Percentiles rank a stretch among this genome's conserved stretches.
phyloP scores from a whole-genome alignment of 768 basidiomycete species.

The Megacollybia marginata region DNA sequence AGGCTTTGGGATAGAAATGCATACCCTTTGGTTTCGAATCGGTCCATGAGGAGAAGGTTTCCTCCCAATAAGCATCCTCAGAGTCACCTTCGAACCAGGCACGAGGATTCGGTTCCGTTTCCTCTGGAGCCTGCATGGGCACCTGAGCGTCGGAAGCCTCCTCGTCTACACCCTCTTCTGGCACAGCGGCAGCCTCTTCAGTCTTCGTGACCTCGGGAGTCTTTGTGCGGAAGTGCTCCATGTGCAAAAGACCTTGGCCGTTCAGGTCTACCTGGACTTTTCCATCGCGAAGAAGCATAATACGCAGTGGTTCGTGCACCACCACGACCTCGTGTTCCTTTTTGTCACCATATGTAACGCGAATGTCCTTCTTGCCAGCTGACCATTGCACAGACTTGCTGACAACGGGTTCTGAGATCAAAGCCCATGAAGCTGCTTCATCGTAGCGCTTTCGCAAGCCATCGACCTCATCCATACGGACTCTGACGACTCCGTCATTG shows the following conservation, averaged over 20 bases:
- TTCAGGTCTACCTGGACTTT: slow-evolving; percentile 86
- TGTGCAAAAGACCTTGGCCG: slow-evolving; percentile 83
- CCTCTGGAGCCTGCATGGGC: slow-evolving; percentile 33
- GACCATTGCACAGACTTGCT: slow-evolving; percentile 58
- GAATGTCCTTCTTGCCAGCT: slow-evolving; percentile 54
- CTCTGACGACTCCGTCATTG: slow-evolving; percentile 81
- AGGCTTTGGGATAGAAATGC: background rate
- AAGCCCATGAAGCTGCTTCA: slow-evolving; percentile 86
- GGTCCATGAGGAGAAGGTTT: slow-evolving; percentile 79
- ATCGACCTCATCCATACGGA: slow-evolving; percentile 85
- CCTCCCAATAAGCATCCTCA: slow-evolving; percentile 87
- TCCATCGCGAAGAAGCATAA: slow-evolving; percentile 66
- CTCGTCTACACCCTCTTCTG: slow-evolving; percentile 30
- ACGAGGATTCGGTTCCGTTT: slow-evolving; percentile 27
- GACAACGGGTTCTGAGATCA: slow-evolving; percentile 64
- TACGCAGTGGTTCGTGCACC: slow-evolving; percentile 65
- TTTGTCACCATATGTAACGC: slow-evolving; percentile 58
- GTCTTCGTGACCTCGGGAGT: slow-evolving; percentile 33
- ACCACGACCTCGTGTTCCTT: slow-evolving; percentile 52
- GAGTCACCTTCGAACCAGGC: slow-evolving; percentile 87
- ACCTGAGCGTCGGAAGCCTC: slow-evolving; percentile 38
- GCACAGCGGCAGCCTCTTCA: slow-evolving; percentile 35
- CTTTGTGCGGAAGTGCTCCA: slow-evolving; percentile 93
- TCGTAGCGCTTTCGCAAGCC: slow-evolving; percentile 82
- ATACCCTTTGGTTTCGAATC: slow-evolving; percentile 95